Conservation (phyloP, 2,329 filamentous ascomycete species). For the Stromatinia cepivora region DNA sequence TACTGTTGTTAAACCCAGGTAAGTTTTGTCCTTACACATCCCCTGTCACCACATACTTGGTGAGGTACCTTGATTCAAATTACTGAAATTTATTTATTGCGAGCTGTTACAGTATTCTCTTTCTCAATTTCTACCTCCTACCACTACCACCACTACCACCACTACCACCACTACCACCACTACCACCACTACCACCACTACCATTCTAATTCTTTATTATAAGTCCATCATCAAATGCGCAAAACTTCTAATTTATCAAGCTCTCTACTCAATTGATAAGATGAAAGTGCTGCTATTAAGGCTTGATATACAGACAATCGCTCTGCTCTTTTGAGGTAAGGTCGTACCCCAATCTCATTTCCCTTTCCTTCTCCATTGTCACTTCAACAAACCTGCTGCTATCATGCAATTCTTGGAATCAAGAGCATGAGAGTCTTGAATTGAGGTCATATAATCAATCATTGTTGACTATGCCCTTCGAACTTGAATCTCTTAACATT, state of each 20-base stretch:
- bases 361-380: background rate
- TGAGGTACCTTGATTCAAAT: background rate
- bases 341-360: background rate
- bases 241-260: background rate
- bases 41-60: background rate
- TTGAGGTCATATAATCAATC: background rate
- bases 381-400: background rate
- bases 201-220: background rate
- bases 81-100: background rate
- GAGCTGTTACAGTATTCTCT: background rate
- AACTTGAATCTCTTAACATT: background rate
- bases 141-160: background rate
- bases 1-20: background rate
- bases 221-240: background rate
- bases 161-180: background rate
- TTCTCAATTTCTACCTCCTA: background rate
- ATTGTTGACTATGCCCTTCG: background rate
- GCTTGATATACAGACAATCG: background rate
- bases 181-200: background rate
- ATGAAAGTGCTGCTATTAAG: background rate
- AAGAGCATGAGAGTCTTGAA: background rate
- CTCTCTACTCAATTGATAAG: background rate
- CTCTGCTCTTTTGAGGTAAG: slow-evolving; percentile 10
- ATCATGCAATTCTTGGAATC: background rate
- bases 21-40: background rate